Evolutionary conservation across 139 green algal species (phyloP).

Genomic region (Closterium sp.): DNA sequence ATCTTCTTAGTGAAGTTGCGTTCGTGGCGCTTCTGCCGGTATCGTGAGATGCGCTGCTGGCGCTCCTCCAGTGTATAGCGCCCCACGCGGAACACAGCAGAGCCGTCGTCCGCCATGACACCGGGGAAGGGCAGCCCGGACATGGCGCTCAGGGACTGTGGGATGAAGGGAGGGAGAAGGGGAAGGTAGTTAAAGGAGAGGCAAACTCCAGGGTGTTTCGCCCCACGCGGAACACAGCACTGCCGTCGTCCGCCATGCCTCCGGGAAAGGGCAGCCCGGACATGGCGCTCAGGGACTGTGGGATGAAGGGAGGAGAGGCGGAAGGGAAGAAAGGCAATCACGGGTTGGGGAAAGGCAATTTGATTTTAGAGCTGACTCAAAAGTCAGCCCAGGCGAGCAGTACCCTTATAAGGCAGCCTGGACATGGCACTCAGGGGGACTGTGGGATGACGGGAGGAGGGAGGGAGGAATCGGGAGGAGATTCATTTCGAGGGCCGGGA

Average conservation of each 20-base stretch:
- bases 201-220: constrained; percentile 60
- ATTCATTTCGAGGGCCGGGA: too few species aligned
- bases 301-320: constrained; percentile 60
- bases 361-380: too few species aligned
- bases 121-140: not conserved
- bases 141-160: too few species aligned
- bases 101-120: not conserved
- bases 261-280: not conserved
- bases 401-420: too few species aligned
- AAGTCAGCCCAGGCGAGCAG: too few species aligned
- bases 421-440: too few species aligned
- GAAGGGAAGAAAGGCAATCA: constrained; percentile 37
- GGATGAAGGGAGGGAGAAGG: too few species aligned
- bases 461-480: too few species aligned
- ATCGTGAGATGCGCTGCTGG: constrained; percentile 8
- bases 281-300: too few species aligned
- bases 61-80: constrained; percentile 67
- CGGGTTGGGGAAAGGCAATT: too few species aligned
- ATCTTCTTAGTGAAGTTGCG: constrained; percentile 67
- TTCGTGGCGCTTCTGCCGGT: constrained; percentile 17
- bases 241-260: not conserved
- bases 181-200: too few species aligned
- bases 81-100: not conserved
- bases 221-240: not conserved
- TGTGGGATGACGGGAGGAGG: constrained; percentile 64